Base-by-base conservation (phyloP, 2,329 filamentous ascomycete species). In the Fusarium mangiferae region DNA sequence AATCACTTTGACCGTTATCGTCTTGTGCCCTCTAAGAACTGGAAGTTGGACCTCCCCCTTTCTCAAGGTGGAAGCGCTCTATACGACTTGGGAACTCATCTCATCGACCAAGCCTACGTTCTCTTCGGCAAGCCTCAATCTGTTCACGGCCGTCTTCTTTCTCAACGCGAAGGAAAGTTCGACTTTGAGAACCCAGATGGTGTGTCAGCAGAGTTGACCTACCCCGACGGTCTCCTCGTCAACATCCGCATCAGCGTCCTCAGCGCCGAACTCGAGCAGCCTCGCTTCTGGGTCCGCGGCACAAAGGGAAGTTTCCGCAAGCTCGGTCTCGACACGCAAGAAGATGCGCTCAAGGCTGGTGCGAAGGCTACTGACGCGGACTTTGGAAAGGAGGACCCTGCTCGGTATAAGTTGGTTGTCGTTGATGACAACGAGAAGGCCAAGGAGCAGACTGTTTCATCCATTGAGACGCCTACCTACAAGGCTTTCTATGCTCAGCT, bases 1-100 rank as follows among this genome's bases (percentile, higher is more conserved):
- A 92, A 92, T 28, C 93, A 95, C 83, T 95, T 95, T 78, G 94
- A 96, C 81, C 90, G 93, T 24, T 91, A 93, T 83, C 89, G 90
- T 24, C 86, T 91, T 20, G 85, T 86, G 36, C 84, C 87, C 44
- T 88, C 90, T 30, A 80, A 85, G 64, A 86, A 84, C 56, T 96
- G 93, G 93, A 95, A 95, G 85, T 88, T 87, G 44, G 81, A 80
- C 20, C 85, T 92, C 61, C 82, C 85, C 36, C 88, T 92, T 77
- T 80, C 83, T 24, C 85, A 91, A 22, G 93, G 91, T 17, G 90
- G 91, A 44, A 91, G 92, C 41, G 90, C 86, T 28, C 84, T 95
- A 28, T 95, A 92, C 78, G 93, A 95, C 77, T 85, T 96, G 3
- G 93, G 93, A 48, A 90, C 91, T 9, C 93, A 96, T 80, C 84